Evolutionary conservation across 2,329 filamentous ascomycete genomes (phyloP).

Genomic region (Diaporthe destruens): DNA sequence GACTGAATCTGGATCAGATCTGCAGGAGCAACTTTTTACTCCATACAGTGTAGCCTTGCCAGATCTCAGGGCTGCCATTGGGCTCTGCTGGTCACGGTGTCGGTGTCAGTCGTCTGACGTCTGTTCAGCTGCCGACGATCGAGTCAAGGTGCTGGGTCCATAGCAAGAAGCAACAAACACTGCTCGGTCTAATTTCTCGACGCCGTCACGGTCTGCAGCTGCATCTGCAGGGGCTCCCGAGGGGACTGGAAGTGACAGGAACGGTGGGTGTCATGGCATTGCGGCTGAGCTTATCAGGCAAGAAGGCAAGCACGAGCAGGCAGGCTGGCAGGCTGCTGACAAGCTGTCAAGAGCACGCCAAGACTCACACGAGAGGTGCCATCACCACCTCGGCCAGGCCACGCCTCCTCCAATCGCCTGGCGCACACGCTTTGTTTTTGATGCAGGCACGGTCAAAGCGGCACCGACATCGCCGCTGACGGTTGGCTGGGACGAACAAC

Average conservation of each 20-base stretch:
- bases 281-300: conserved; percentile 27
- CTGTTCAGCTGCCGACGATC: conserved; percentile 12
- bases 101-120: conserved; percentile 1
- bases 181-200: not conserved
- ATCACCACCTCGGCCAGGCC: not conserved
- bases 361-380: not conserved
- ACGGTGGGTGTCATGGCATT: conserved; percentile 28
- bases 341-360: conserved; percentile 10
- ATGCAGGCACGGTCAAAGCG: conserved; percentile 31
- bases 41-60: no score
- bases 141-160: conserved; percentile 14
- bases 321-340: not conserved
- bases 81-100: not conserved
- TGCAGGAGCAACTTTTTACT: conserved; percentile 23
- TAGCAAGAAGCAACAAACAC: not conserved
- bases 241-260: conserved; percentile 15
- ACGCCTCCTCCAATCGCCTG: conserved; percentile 25
- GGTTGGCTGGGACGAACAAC: conserved; percentile 13
- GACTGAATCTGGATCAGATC: conserved; percentile 8
- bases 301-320: conserved; percentile 2
- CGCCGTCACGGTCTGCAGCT: conserved; percentile 1
- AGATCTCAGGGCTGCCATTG: not conserved
- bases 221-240: conserved; percentile 15
- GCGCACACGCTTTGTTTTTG: conserved; percentile 16
- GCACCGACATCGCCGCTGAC: no score